phyloP scores from a whole-genome alignment of 179 eudicot genomes.

The Pouteria campechiana region DNA sequence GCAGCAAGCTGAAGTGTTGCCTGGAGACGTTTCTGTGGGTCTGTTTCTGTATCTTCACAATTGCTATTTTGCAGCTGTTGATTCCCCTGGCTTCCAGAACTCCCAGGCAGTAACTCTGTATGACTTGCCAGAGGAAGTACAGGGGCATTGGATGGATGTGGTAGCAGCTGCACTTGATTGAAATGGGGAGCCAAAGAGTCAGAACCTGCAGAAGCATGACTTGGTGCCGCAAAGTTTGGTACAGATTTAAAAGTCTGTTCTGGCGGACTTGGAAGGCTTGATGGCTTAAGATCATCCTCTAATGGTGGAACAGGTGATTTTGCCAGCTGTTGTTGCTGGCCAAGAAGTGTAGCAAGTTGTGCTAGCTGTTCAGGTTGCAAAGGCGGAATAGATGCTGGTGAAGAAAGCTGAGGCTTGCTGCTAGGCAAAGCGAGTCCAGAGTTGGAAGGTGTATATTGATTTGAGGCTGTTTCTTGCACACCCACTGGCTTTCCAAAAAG shows the following conservation, averaged over 20 bases:
- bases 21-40: slow-evolving; percentile 70
- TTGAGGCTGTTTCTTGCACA: slow-evolving; percentile 17
- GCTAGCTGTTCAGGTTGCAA: slow-evolving; percentile 50
- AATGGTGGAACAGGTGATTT: slow-evolving; percentile 9
- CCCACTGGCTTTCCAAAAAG: slow-evolving; percentile 13
- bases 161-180: slow-evolving; percentile 25
- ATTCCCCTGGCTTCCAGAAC: slow-evolving; percentile 10
- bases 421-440: slow-evolving; percentile 10
- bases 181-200: slow-evolving; percentile 24
- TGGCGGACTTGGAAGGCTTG: slow-evolving; percentile 14
- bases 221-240: slow-evolving; percentile 18
- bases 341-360: slow-evolving; percentile 39
- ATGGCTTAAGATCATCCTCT: slow-evolving; percentile 23
- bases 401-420: slow-evolving; percentile 18
- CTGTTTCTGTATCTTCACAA: slow-evolving; percentile 43
- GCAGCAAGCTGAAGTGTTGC: slow-evolving; percentile 81
- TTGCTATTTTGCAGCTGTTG: slow-evolving; percentile 19
- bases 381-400: slow-evolving; percentile 13
- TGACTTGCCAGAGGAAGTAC: slow-evolving; percentile 11
- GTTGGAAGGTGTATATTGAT: slow-evolving; percentile 10
- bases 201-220: slow-evolving; percentile 22
- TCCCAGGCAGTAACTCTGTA: slow-evolving; percentile 7
- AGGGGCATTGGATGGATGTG: slow-evolving; percentile 9
- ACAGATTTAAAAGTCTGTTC: slow-evolving; percentile 17
- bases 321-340: slow-evolving; percentile 35